These are phyloP conservation scores for Starmerella lactis-condensi DNA, from an alignment of 805 yeast species.

Conservation along the genomic window DNA sequence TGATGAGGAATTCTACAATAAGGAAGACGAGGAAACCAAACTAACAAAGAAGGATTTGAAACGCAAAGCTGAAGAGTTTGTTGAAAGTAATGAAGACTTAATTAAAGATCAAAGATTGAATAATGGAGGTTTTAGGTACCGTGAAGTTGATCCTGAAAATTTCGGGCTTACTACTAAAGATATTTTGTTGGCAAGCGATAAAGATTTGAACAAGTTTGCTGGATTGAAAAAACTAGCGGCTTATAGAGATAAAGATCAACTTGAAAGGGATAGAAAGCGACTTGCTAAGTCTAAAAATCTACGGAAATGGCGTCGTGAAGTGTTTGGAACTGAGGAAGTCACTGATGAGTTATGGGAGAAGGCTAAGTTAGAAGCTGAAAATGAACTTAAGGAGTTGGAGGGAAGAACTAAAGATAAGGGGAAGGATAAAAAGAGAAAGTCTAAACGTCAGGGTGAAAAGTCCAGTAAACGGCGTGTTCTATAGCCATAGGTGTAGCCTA, in stretches of 20 bases:
- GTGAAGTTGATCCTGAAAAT: slow-evolving; percentile 89
- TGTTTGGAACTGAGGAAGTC: slow-evolving; percentile 42
- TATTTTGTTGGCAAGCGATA: slow-evolving; percentile 76
- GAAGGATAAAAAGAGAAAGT: slow-evolving; percentile 2
- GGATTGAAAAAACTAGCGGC: slow-evolving; percentile 90
- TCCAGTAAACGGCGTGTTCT: background rate
- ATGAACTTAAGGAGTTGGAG: slow-evolving; percentile 1
- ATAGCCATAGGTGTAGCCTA: background rate
- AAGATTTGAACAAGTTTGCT: slow-evolving; percentile 61
- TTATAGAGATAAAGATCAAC: slow-evolving; percentile 56
- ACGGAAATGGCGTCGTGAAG: slow-evolving; percentile 76
- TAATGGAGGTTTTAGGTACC: slow-evolving; percentile 50
- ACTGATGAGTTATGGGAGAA: slow-evolving; percentile 20
- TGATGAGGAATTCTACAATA: slow-evolving; percentile 64
- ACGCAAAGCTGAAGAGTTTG: slow-evolving; percentile 55
- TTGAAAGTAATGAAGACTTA: slow-evolving; percentile 51
- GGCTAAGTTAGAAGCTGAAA: slow-evolving; percentile 11
- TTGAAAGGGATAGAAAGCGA: slow-evolving; percentile 64
- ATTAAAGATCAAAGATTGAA: slow-evolving; percentile 31
- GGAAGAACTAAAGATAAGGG: slow-evolving; percentile 2
- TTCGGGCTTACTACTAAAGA: slow-evolving; percentile 76
- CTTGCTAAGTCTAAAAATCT: slow-evolving; percentile 65
- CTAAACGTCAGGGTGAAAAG: slow-evolving; percentile 3
- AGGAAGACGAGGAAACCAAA: slow-evolving; percentile 30
- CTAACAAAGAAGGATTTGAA: slow-evolving; percentile 43